Conservation (phyloP, 1,139 yeast species). For the Diutina catenulata region DNA sequence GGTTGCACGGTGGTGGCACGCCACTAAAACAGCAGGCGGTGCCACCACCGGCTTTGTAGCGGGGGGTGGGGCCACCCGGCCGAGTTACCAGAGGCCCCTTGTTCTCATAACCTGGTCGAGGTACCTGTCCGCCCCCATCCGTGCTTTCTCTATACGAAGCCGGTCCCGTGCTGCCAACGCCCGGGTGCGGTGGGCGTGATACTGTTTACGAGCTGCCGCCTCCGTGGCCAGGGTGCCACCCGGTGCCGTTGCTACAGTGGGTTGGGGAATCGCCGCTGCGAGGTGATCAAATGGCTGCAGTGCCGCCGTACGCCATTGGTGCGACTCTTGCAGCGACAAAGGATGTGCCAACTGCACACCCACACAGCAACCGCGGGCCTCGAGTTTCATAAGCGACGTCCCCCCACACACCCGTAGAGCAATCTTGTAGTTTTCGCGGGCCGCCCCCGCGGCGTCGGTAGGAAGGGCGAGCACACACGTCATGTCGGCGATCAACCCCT, state of each 20-base stretch:
- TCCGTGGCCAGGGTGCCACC: neutral
- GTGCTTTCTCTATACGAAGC: neutral
- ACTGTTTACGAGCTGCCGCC: neutral
- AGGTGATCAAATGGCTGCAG: neutral
- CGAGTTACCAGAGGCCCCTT: neutral
- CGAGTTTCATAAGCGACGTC: too few relatives aligned
- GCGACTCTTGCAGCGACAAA: too few relatives aligned
- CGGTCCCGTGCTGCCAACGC: constrained; percentile 3
- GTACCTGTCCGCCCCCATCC: neutral
- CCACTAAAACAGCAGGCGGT: too few relatives aligned
- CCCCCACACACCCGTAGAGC: too few relatives aligned
- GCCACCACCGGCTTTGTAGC: too few relatives aligned
- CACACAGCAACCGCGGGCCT: too few relatives aligned
- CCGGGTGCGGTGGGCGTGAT: neutral
- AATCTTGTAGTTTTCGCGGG: neutral
- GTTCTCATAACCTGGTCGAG: neutral
- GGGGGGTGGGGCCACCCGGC: too few relatives aligned
- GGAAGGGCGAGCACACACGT: neutral
- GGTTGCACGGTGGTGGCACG: too few relatives aligned
- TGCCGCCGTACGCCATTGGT: neutral
- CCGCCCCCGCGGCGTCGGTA: neutral
- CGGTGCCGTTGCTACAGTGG: neutral
- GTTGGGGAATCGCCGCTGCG: neutral
- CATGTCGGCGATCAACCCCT: neutral
- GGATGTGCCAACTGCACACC: too few relatives aligned